These are phyloP conservation scores for Collybia sordida DNA, from an alignment of 768 basidiomycete genomes.

Conservation along the genomic window DNA sequence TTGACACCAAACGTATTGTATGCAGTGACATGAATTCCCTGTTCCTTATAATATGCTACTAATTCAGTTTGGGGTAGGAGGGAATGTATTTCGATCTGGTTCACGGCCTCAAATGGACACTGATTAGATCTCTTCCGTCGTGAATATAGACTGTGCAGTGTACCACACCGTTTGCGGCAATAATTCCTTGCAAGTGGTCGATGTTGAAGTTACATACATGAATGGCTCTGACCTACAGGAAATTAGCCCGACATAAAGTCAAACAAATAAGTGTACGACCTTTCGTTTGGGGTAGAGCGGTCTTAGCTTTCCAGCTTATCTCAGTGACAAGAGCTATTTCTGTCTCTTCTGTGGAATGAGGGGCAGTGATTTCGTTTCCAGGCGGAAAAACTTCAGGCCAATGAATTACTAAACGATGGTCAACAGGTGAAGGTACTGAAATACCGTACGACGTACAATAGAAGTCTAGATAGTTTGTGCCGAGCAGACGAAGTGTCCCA, in stretches of 20 bases:
- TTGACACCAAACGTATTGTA: slow-evolving; percentile 81
- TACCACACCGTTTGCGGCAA: slow-evolving; percentile 66
- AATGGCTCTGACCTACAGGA: slow-evolving; percentile 55
- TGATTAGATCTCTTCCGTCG: background rate
- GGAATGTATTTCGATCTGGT: slow-evolving; percentile 89
- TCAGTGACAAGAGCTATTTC: slow-evolving; percentile 55
- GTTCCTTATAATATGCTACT: slow-evolving; percentile 62
- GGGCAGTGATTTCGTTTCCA: slow-evolving; percentile 53
- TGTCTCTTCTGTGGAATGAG: slow-evolving; percentile 40
- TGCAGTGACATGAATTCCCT: slow-evolving; percentile 66
- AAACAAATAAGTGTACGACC: slow-evolving; percentile 31
- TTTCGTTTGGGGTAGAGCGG: slow-evolving; percentile 70
- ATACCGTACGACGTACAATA: slow-evolving; percentile 50
- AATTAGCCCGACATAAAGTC: background rate
- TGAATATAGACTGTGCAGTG: no score
- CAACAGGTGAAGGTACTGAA: background rate
- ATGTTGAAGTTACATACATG: slow-evolving; percentile 87
- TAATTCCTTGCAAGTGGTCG: slow-evolving; percentile 63
- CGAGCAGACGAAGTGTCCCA: slow-evolving; percentile 72
- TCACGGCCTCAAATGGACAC: slow-evolving; percentile 42
- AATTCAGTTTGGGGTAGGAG: slow-evolving; percentile 74
- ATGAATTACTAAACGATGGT: slow-evolving; percentile 55
- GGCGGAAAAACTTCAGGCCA: slow-evolving; percentile 75
- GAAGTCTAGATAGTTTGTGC: slow-evolving; percentile 77
- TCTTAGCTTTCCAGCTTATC: slow-evolving; percentile 75